Conservation (phyloP, 441 rosid genomes). For the Codiaeum variegatum region DNA sequence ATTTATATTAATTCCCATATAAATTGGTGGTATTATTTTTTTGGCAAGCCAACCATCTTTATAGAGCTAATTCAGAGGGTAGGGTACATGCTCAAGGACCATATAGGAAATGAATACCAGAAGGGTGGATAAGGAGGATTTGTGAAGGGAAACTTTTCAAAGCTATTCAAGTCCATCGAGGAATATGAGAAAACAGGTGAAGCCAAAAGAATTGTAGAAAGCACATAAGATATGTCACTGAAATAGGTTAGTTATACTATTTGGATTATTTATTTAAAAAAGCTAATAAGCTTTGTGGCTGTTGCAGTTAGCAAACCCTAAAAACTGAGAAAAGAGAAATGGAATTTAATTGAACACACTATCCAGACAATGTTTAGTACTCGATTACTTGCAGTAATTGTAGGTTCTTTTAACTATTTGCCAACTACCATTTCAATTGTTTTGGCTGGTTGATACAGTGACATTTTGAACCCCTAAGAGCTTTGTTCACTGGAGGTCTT, state of each 20-base stretch:
- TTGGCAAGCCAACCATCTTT: constrained; percentile 81
- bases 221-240: constrained; percentile 11
- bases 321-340: too few species aligned
- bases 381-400: constrained; percentile 83
- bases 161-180: constrained; percentile 94
- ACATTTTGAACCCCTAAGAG: constrained; percentile 64
- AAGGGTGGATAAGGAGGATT: constrained; percentile 97
- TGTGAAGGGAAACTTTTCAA: constrained; percentile 93
- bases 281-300: neutral
- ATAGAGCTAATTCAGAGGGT: constrained; percentile 91
- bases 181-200: constrained; percentile 88
- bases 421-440: constrained; percentile 84
- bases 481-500: constrained; percentile 36
- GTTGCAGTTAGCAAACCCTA: neutral
- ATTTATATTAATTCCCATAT: too few species aligned
- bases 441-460: constrained; percentile 80
- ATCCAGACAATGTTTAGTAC: constrained; percentile 71
- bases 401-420: constrained; percentile 77
- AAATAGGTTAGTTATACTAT: neutral
- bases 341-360: constrained; percentile 81
- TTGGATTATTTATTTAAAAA: neutral
- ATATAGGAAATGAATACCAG: constrained; percentile 63
- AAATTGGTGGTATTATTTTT: neutral
- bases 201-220: constrained; percentile 35
- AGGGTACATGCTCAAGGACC: constrained; percentile 78